A percentile compares a stretch with the other conserved stretches of the same genome.
Conservation (phyloP, 2,329 filamentous ascomycete species). For the Alternaria conjuncta region DNA sequence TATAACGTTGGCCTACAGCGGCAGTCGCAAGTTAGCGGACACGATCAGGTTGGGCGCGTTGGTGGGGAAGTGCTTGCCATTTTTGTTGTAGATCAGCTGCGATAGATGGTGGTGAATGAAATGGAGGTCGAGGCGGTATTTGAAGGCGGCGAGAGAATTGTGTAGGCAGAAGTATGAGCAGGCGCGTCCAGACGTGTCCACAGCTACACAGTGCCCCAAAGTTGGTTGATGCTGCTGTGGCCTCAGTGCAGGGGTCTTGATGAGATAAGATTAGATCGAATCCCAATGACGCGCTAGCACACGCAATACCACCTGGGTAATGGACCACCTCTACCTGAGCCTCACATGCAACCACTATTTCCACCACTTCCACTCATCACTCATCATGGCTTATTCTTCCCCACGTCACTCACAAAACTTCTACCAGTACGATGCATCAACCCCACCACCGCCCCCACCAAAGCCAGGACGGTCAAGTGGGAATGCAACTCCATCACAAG, state of each 20-base stretch:
- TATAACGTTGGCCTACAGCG: conserved; percentile 73
- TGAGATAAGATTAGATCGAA: conserved; percentile 43
- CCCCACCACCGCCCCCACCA: conserved; percentile 57
- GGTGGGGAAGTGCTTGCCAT: conserved; percentile 33
- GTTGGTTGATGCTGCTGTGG: conserved; percentile 33
- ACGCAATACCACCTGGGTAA: not conserved
- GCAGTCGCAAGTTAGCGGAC: conserved; percentile 38
- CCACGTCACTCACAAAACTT: conserved; percentile 47
- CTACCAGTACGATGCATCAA: conserved; percentile 52
- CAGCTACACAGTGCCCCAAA: conserved; percentile 29
- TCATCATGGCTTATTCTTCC: conserved; percentile 47
- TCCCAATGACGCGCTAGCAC: conserved; percentile 6
- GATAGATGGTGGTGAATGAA: not conserved
- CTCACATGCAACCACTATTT: conserved; percentile 4
- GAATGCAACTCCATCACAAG: conserved; percentile 50
- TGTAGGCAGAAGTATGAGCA: conserved; percentile 14
- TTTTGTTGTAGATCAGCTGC: conserved; percentile 18
- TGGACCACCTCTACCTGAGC: too few species aligned
- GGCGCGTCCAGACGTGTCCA: conserved; percentile 25
- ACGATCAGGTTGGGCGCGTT: conserved; percentile 25
- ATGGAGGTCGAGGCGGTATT: not conserved
- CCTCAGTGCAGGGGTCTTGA: conserved; percentile 43
- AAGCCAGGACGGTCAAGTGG: conserved; percentile 52
- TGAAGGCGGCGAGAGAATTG: conserved; percentile 8
- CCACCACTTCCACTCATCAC: not conserved